These are phyloP conservation scores for Alternaria tenuissima DNA, from an alignment of 2,329 filamentous ascomycete species.

Conservation along the genomic window DNA sequence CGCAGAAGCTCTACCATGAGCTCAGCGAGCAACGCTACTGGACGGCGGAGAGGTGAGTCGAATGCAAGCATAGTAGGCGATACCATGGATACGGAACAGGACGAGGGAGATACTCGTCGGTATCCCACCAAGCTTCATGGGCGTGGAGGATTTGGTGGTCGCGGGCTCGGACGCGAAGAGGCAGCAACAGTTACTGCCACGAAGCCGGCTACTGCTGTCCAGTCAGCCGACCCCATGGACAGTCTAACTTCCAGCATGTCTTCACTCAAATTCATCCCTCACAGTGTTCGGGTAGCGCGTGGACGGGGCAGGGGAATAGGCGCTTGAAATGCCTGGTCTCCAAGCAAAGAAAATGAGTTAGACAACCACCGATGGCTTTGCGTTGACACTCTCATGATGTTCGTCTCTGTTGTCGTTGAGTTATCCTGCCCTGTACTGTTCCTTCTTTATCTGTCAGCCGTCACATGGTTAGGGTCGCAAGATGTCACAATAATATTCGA, in stretches of 20 bases:
- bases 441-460: neutral
- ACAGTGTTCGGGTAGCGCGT: constrained; percentile 36
- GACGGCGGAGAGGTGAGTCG: constrained; percentile 31
- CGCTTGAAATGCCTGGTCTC: neutral
- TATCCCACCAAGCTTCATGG: constrained; percentile 37
- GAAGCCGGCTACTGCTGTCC: constrained; percentile 4
- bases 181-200: constrained; percentile 1
- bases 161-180: constrained; percentile 18
- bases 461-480: constrained; percentile 11
- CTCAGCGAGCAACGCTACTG: constrained; percentile 15
- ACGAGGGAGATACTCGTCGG: constrained; percentile 21
- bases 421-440: constrained; percentile 7
- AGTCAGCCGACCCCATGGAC: constrained; percentile 65
- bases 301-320: constrained; percentile 28
- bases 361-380: neutral
- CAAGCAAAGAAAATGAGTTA: neutral
- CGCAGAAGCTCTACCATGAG: constrained; percentile 42
- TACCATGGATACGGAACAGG: constrained; percentile 33
- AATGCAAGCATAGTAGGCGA: constrained; percentile 27
- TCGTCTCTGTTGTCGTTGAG: neutral
- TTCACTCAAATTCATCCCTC: constrained; percentile 73
- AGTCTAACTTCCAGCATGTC: constrained; percentile 74
- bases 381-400: neutral
- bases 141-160: constrained; percentile 41
- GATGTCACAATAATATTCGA: constrained; percentile 7